Base-by-base conservation (phyloP, 176 grass and related monocot species). In the Carex myosuroides region DNA sequence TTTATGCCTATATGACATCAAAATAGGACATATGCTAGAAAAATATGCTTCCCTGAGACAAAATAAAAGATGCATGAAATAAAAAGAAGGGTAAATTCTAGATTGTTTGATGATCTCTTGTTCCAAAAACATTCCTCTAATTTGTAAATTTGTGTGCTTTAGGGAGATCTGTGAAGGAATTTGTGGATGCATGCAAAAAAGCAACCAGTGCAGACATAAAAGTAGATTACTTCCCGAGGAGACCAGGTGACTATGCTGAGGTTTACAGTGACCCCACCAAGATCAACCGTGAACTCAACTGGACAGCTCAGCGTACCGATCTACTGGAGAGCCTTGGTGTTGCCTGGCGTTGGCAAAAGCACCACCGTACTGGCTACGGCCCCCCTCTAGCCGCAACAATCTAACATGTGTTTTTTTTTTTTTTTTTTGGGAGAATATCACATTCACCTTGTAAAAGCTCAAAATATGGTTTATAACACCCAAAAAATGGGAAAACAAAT, bases 111-210 rank as follows among this genome's bases (percentile, higher is more conserved):
- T 69, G 32, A 2, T 39, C 46, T 79, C 2, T 56, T 56, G 21
- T 55, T 30, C 22, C 4, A 84, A 80, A 18, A 71, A 41, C 14
- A 71, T 70, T 54, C 29, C 55, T 44, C 55, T 46, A 29, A 41
- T 61, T 75, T 13, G 52, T 33, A 62, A 9, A 4, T 76, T 72
- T 41, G 6, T 85, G 26, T 60, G 2, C 13, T 57, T 57, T 79
- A 97, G 94, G 94, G 62, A 86, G 92, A 70, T 97, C 94, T 60
- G 94, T 97, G 64, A 97, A 91, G 70, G 94, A 97, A 86, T 97
- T 97, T 80, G 94, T 97, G 1, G 90, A 94, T 44, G 94, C 94
- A 29, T 97, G 94, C 90, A 97, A 94, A 86, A 87, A 88, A 70
- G 94, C 94, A 39, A 94, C 94, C 3, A 90, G 90, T 53, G 86